Percentiles rank a stretch among this genome's conserved stretches.
phyloP scores from a whole-genome alignment of 306 rosid species.

The Hippophae gyantsensis region DNA sequence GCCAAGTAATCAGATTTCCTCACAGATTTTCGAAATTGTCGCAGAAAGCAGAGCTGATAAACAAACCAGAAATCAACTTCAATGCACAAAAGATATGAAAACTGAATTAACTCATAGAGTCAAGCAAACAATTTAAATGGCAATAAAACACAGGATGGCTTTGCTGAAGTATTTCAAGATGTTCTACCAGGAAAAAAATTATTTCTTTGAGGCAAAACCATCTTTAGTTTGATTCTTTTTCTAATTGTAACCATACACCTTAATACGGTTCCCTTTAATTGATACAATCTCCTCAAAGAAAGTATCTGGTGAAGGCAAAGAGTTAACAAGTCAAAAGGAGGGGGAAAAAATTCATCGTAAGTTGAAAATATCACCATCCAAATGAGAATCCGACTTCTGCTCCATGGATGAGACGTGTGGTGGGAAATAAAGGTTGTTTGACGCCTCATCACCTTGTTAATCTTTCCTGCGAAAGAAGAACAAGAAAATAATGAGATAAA shows the following conservation, averaged over 20 bases:
- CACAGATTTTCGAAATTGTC: constrained; percentile 78
- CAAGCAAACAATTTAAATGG: constrained; percentile 1
- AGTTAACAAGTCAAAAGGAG: neutral
- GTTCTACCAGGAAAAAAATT: too few relatives aligned
- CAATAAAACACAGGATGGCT: neutral
- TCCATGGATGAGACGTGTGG: constrained; percentile 96
- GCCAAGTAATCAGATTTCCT: constrained; percentile 87
- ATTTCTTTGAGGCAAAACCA: too few relatives aligned
- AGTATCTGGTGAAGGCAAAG: neutral
- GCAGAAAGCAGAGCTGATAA: constrained; percentile 85
- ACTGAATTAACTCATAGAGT: neutral
- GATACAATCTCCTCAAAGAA: neutral
- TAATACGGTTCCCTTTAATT: too few relatives aligned
- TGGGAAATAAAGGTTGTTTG: constrained; percentile 85
- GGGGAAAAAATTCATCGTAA: neutral
- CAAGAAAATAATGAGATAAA: constrained; percentile 1
- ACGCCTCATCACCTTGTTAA: constrained; percentile 74
- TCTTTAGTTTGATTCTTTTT: too few relatives aligned
- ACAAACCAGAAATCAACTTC: constrained; percentile 19
- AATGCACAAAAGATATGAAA: constrained; percentile 7
- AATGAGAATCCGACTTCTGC: constrained; percentile 71
- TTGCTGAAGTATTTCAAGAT: too few relatives aligned
- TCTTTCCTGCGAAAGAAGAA: constrained; percentile 39
- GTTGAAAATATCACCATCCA: constrained; percentile 67
- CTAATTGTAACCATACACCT: too few relatives aligned